Conservation (phyloP, 257 asterid species). For the Solanum piurae region DNA sequence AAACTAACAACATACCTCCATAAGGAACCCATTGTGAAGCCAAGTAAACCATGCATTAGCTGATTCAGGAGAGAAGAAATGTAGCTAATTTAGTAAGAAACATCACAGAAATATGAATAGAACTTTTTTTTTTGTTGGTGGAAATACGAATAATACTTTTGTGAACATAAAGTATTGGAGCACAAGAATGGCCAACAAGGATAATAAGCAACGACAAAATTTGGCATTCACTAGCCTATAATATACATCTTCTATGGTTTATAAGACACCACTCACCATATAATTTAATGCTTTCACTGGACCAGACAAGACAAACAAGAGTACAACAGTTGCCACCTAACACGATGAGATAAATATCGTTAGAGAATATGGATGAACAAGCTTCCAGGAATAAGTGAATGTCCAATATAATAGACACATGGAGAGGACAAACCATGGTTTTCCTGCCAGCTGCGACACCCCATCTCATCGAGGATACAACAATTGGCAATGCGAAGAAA, state of each 20-base stretch:
- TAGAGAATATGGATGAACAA: neutral
- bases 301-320: conserved; percentile 81
- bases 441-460: conserved; percentile 87
- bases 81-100: neutral
- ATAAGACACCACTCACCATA: conserved; percentile 40
- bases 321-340: conserved; percentile 79
- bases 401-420: neutral
- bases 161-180: neutral
- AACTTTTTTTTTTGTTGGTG: neutral
- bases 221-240: neutral
- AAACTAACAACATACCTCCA: conserved; percentile 63
- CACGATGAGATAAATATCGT: neutral
- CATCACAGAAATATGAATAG: neutral
- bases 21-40: conserved; percentile 74
- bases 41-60: conserved; percentile 89
- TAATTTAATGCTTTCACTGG: conserved; percentile 90
- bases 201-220: neutral
- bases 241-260: neutral
- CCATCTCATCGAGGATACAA: conserved; percentile 89
- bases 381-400: neutral
- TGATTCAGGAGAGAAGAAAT: conserved; percentile 14
- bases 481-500: conserved; percentile 89
- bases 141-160: neutral
- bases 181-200: neutral
- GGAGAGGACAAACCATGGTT: conserved; percentile 54